Evolutionary conservation across 768 basidiomycete species (phyloP), one percentile per base, ranked within the genome.

Genomic region (Rhodotorula taiwanensis): DNA sequence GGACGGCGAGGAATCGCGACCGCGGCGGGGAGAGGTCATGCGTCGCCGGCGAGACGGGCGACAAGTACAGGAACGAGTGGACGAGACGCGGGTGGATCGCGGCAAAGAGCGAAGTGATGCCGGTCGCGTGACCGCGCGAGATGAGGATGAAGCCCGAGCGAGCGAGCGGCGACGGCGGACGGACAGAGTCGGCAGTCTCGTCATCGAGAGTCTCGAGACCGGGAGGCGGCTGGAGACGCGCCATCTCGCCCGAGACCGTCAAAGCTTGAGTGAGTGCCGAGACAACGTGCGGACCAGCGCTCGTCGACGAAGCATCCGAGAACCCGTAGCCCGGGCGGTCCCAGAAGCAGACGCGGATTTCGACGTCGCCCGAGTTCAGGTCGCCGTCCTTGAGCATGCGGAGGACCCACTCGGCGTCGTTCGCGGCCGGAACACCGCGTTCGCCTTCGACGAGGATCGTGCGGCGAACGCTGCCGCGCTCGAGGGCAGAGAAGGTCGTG

Each of bases 321-420:
- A 59, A 70, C 33, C 68, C 68, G 58, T 70, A 70, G 4, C 68
- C 69, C 4, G 69, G 69, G 2, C 69, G 33, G 44, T 70, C 69
- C 61, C 61, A 70, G 33, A n/a, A 66, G 52, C 69, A 70, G 10
- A 70, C 62, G 21, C 68, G 30, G 14, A 49, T 58, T 55, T 65
- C 60, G 41, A 65, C 50, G 44, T 70, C 68, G 0, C 60, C 60
- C 27, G 25, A 34, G 34, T 55, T 61, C 20, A 70, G 43, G 39
- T 64, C 60, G 1, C 69, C 69, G 21, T 70, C 65, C 41, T 47
- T 41, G 34, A 66, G 43, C 69, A 70, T 66, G 27, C 51, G 45
- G 27, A 58, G 13, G 3, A 66, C 30, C 69, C 69, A 70, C 25
- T 56, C 60, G 2, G 61, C 69, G 20, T 62, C 69, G 21, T 58